Conservation (phyloP, 2,329 filamentous ascomycete species). For the Pseudogymnoascus sp. region DNA sequence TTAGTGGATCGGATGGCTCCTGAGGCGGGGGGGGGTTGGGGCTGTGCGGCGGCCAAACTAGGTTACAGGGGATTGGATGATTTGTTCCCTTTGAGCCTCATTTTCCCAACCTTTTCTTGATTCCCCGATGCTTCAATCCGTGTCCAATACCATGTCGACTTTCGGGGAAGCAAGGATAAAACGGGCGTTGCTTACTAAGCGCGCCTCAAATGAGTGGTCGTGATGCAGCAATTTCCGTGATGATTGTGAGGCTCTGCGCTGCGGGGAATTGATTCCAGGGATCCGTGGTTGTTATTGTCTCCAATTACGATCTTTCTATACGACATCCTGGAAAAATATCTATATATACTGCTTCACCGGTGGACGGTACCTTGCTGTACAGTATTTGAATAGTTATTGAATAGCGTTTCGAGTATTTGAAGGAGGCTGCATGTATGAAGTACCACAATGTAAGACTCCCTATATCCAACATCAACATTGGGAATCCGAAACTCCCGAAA, state of each 20-base stretch:
- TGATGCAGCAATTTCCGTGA: too few species aligned
- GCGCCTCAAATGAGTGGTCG: too few species aligned
- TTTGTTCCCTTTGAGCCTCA: too few species aligned
- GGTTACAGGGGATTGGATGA: too few species aligned
- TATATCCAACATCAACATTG: background rate
- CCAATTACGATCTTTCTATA: background rate
- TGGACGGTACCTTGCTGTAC: background rate
- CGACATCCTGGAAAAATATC: background rate
- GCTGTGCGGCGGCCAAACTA: too few species aligned
- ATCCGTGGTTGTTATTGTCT: background rate
- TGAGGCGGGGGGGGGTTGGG: too few species aligned
- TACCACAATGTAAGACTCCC: background rate
- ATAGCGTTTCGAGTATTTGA: background rate
- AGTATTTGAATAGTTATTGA: background rate
- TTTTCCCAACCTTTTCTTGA: too few species aligned
- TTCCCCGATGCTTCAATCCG: too few species aligned
- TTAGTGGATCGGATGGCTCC: too few species aligned
- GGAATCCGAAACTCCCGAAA: background rate
- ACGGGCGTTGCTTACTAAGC: too few species aligned
- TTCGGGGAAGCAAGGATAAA: too few species aligned
- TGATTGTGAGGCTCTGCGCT: background rate
- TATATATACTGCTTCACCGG: background rate
- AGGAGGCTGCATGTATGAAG: background rate
- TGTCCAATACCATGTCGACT: too few species aligned
- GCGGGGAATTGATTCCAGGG: background rate